These are phyloP conservation scores for Phytopythium kandeliae DNA, from an alignment of 352 stramenopile genomes.

Conservation along the genomic window DNA sequence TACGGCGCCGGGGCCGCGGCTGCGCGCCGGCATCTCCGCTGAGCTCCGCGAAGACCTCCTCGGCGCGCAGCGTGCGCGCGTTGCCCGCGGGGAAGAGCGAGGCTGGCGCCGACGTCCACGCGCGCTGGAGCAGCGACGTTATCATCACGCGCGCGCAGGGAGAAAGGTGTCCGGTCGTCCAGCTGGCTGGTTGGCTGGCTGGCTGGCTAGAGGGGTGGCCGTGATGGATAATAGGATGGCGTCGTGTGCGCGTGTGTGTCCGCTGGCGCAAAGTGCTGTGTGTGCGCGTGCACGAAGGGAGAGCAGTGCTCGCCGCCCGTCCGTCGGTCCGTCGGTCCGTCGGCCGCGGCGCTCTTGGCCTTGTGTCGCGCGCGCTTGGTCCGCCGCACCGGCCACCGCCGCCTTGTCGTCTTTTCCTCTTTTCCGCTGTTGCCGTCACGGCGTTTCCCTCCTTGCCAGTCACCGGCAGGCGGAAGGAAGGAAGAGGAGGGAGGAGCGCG, in stretches of 20 bases:
- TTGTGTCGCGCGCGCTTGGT: background rate
- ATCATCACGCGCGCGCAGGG: constrained; percentile 3
- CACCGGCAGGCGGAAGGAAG: background rate
- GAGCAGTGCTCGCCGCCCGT: too few species aligned
- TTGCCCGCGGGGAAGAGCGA: constrained; percentile 8
- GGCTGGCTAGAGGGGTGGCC: background rate
- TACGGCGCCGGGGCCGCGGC: constrained; percentile 6
- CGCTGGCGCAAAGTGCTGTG: too few species aligned
- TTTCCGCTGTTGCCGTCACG: background rate
- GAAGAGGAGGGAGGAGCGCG: too few species aligned
- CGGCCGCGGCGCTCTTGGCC: background rate
- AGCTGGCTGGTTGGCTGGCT: too few species aligned
- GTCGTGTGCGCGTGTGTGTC: too few species aligned
- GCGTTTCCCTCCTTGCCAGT: background rate
- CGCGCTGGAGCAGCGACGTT: constrained; percentile 5
- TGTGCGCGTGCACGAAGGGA: too few species aligned
- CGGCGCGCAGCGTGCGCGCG: constrained; percentile 9
- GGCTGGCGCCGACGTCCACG: constrained; percentile 6
- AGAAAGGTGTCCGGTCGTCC: background rate
- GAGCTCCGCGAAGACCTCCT: constrained; percentile 16
- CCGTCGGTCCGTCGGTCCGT: background rate
- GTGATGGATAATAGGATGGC: too few species aligned
- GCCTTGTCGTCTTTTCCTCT: too few species aligned
- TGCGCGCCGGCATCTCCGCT: constrained; percentile 14
- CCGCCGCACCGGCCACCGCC: too few species aligned